A percentile compares a stretch with the other conserved stretches of the same genome.
Conservation (phyloP, 2,329 filamentous ascomycete species). For the Ascochyta fabae region DNA sequence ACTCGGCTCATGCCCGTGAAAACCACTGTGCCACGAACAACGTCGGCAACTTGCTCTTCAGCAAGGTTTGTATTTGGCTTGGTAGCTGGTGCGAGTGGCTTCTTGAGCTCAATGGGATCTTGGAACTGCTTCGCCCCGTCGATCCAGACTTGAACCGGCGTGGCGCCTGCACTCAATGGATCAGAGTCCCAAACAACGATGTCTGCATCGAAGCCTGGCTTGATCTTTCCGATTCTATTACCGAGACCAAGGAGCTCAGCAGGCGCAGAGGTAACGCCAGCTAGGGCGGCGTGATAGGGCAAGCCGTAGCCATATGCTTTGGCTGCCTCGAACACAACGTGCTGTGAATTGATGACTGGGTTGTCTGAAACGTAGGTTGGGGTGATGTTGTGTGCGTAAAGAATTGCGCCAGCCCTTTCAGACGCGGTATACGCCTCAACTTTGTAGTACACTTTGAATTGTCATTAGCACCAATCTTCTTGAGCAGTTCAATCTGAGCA, state of each 20-base stretch:
- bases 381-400: constrained; percentile 69
- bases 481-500: too few relatives aligned
- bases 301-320: constrained; percentile 53
- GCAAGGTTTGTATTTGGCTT: constrained; percentile 51
- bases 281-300: constrained; percentile 50
- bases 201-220: constrained; percentile 52
- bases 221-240: constrained; percentile 50
- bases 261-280: constrained; percentile 46
- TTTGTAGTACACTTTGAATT: constrained; percentile 66
- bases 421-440: constrained; percentile 69
- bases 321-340: constrained; percentile 67
- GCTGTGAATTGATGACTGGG: constrained; percentile 72
- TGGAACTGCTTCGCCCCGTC: constrained; percentile 46
- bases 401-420: constrained; percentile 69
- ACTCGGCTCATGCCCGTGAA: constrained; percentile 1
- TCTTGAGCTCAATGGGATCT: constrained; percentile 30
- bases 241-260: constrained; percentile 51
- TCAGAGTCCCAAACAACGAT: constrained; percentile 54
- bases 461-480: too few relatives aligned
- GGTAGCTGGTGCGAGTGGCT: constrained; percentile 41
- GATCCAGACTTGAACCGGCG: constrained; percentile 53
- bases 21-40: neutral
- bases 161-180: constrained; percentile 49
- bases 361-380: constrained; percentile 62
- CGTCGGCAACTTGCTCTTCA: constrained; percentile 27